Base-by-base conservation (phyloP, 2,329 filamentous ascomycete species). In the Orbilia javanica region DNA sequence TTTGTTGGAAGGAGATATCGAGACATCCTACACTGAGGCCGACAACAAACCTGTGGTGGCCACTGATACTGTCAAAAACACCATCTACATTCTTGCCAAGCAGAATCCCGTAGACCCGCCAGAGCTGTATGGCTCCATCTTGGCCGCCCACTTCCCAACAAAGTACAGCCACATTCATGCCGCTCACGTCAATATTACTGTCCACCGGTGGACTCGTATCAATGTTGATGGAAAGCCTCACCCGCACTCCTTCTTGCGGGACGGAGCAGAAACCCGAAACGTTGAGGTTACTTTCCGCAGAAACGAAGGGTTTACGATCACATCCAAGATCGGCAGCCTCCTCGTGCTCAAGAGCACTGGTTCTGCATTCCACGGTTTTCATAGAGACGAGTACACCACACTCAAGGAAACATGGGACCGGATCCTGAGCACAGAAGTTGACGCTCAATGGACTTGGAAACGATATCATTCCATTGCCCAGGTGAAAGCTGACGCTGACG, bases 21-120 rank as follows among this genome's bases (percentile, higher is more conserved):
- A 96, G 68, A 89, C 87, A 70, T 93, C 92, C 90, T 93, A 87
- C 84, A 99, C 95, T 79, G 85, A 89, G 83, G 95, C 93, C 82
- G 94, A 99, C 87, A 99, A 99, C 88, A 92, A 91, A 82, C 93
- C 96, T 80, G 90, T 99, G 75, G 95, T 99, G 79, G 94, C 96
- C 80, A 99, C 96, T 79, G 96, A 99, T 85, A 95, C 94, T 27
- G 97, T 98, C 86, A 99, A 99, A 87, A 97, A 99, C 86, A 98
- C 92, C 82, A 91, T 93, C 83, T 97, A 96, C 87, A 94, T 99
- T 86, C 91, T 93, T 83, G 95, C 96, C 83, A 97, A 97, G 87
- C 91, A 96, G 86, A 88, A 96, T 86, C 93, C 94, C 36, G 92
- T 99, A 82, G 93, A 91, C 81, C 94, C 96, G 15, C 95, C 96